Percentiles rank a stretch among this genome's conserved stretches.
Conservation (phyloP, 495 filamentous ascomycete species). For the Cenococcum geophilum region DNA sequence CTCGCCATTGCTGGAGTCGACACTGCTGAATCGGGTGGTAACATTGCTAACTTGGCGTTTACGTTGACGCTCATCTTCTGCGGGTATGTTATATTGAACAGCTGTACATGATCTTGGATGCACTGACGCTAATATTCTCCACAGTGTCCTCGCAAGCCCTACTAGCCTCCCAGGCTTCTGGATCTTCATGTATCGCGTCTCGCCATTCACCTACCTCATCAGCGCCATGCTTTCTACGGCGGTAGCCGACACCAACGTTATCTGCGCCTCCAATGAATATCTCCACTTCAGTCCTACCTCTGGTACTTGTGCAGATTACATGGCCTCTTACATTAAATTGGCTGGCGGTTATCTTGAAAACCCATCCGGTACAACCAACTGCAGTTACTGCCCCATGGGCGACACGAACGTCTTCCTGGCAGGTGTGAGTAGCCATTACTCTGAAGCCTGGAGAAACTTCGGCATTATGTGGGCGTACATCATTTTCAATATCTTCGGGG, state of each 20-base stretch:
- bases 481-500: slow-evolving; percentile 38
- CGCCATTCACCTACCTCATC: slow-evolving; percentile 42
- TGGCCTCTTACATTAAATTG: slow-evolving; percentile 26
- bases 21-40: slow-evolving; percentile 56
- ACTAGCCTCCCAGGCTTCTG: slow-evolving; percentile 39
- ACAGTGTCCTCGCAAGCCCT: slow-evolving; percentile 37
- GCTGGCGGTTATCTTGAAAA: slow-evolving; percentile 34
- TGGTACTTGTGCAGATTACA: slow-evolving; percentile 36
- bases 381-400: slow-evolving; percentile 35
- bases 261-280: slow-evolving; percentile 40
- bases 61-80: slow-evolving; percentile 57
- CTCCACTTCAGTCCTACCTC: slow-evolving; percentile 34
- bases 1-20: slow-evolving; percentile 61
- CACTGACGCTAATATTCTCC: slow-evolving; percentile 1
- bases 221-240: slow-evolving; percentile 37
- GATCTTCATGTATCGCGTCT: slow-evolving; percentile 44
- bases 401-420: slow-evolving; percentile 38
- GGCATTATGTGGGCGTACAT: slow-evolving; percentile 48
- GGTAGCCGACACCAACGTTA: slow-evolving; percentile 37
- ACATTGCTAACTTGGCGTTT: slow-evolving; percentile 56
- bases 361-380: slow-evolving; percentile 30
- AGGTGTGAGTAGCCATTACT: slow-evolving; percentile 31
- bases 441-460: slow-evolving; percentile 40
- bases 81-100: slow-evolving; percentile 1
- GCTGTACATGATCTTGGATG: neutral